Evolutionary conservation across 805 yeast genomes (phyloP).

Genomic region (Clavispora phyllophila): DNA sequence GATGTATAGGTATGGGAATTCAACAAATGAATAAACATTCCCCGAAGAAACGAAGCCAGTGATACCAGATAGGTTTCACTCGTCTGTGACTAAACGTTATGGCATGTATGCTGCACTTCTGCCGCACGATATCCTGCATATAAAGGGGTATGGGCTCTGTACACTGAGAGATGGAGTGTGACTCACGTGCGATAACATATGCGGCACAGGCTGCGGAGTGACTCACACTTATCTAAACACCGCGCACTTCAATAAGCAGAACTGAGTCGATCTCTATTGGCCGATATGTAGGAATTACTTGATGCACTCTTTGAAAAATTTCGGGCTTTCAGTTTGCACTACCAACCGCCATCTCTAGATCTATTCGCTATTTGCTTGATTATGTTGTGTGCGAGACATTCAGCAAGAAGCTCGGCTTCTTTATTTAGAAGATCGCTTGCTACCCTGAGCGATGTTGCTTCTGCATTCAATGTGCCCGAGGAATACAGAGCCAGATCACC

Average conservation of each 20-base stretch:
- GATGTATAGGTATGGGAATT: slow-evolving; percentile 16
- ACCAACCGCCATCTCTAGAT: background rate
- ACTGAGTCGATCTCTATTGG: slow-evolving; percentile 5
- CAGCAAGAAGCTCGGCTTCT: slow-evolving; percentile 3
- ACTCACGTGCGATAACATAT: slow-evolving; percentile 3
- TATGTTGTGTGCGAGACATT: slow-evolving; percentile 15
- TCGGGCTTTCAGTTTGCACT: background rate
- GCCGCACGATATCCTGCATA: too few relatives aligned
- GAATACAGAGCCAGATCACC: slow-evolving; percentile 73
- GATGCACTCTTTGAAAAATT: slow-evolving; percentile 5
- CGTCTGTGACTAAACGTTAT: too few relatives aligned
- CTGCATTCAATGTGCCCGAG: slow-evolving; percentile 43
- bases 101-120: too few relatives aligned
- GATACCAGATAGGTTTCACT: too few relatives aligned
- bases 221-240: slow-evolving; percentile 1
- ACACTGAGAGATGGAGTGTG: background rate
- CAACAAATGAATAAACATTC: too few relatives aligned
- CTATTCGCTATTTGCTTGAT: background rate
- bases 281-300: background rate
- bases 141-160: too few relatives aligned
- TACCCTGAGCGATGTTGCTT: slow-evolving; percentile 20
- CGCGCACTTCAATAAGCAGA: slow-evolving; percentile 3
- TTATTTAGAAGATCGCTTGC: slow-evolving; percentile 24
- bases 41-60: too few relatives aligned
- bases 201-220: background rate